Base-by-base conservation (phyloP, 805 yeast genomes). In the Ogataea neopini region DNA sequence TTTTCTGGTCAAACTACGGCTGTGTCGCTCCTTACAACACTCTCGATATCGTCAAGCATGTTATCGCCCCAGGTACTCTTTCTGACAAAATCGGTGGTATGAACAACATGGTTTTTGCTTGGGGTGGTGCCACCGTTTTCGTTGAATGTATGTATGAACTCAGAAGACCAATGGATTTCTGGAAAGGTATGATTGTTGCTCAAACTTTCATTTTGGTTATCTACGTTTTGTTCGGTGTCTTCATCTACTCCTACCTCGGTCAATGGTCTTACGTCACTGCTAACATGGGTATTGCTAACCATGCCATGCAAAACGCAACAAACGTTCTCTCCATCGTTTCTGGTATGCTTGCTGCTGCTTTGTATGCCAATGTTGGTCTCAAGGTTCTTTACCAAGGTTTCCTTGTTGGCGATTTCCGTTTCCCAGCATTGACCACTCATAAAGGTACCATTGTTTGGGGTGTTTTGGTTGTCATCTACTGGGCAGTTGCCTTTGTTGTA, bases 111-210 rank as follows among this genome's bases (percentile, higher is more conserved):
- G 76, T 74, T 28, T 74, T 70, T 52, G 71, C 79, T 6, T 74
- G 72, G 65, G 79, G 78, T 50, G 79, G 79, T 59, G 76, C 79
- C 19, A 69, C 74, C 52, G 68, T 74, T 48, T 74, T 74, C 59
- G 62, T 69, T 33, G 76, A 75, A 56, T 68, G 74, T 47, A 70
- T 75, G 73, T 71, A 77, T 15, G 79, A 75, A 58, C 69, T 75
- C 73, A 65, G 62, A 48, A 62, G 72, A 33, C 79, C 79, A n/a
- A 61, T 58, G 66, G 79, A 75, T 54, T 75, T 75, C 64, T 66
- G 74, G 70, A 70, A 73, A 59, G 79, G 77, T 26, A 70, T 75
- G 72, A 53, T 68, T 19, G 55, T 64, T 41, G 79, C 77, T 30
- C 76, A 75, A 53, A 9, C 61, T 6, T 64, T 74, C 47, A 74